Evolutionary conservation across 108 stramenopile species (phyloP), one percentile per base, ranked within the genome.

Genomic region (Conticribra guillardii): DNA sequence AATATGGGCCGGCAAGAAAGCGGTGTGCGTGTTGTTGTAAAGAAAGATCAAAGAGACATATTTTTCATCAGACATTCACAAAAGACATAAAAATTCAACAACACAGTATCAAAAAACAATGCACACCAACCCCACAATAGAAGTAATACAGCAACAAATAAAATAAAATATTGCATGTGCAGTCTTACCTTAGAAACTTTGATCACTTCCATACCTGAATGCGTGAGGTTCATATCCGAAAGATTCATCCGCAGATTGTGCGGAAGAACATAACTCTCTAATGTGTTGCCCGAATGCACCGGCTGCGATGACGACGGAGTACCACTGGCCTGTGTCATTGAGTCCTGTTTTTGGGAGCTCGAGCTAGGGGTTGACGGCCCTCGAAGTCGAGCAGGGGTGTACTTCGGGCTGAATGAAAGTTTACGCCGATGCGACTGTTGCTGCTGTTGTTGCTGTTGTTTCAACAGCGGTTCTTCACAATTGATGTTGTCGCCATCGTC

Each of bases 161-260:
- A 18, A 21, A 21, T 45, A 58, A 53, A 31, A 21, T 44, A 11
- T 21, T 28, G 0, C n/a, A n/a, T n/a, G n/a, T n/a, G n/a, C 48
- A 14, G n/a, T 70, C 88, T 22, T 65, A 89, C 90, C 87, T 91
- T 91, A 61, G 79, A 73, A 7, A 91, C 85, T 69, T 91, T 91
- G 58, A 73, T 87, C 2, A 89, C 90, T 34, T 77, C 74, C 74
- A 81, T 81, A 29, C 79, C 73, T 14, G 64, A 59, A 54, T 26
- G 29, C 16, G 24, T 52, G 49, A 68, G 55, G 41, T 55, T 41
- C 31, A 44, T 28, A 55, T 70, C 67, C 2, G 26, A 17, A 17
- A 11, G 27, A 21, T 70, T 57, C 23, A 70, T 58, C 17, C 69
- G 26, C 18, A 81, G 56, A 24, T 59, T 65, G n/a, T 7, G 3